Evolutionary conservation across 1,139 yeast species (phyloP), one percentile per base, ranked within the genome.

Genomic region (Yamadazyma kanchanaburiensis): DNA sequence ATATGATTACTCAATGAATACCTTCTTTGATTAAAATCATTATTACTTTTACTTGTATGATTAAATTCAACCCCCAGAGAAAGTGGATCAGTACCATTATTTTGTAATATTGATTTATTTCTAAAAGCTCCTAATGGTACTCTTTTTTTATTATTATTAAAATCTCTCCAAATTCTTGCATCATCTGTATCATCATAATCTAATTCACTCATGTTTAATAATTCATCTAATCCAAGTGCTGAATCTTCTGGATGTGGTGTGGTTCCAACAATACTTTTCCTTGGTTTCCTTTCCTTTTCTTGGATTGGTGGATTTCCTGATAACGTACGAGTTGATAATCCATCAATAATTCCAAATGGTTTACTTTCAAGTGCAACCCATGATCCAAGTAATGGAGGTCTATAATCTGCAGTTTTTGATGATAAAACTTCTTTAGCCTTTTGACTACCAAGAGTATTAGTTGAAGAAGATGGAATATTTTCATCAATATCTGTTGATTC

Each of bases 311-410:
- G 21, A 6, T 23, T 17, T 5, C 31, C 25, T 4, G 42, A 58
- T 34, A 88, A 64, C 2, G 94, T 80, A 34, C 96, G 68, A 0
- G 97, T 91, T 1, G 95, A 80, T 20, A 86, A 68, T 5, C 98
- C 97, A 53, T 91, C 97, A 46, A 91, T 89, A 36, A 91, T 87
- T 16, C 96, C 94, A 57, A 84, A 87, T 0, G 96, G 96, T 45
- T 86, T 80, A 30, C 75, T 74, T 37, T 80, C 85, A 4, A 72
- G 53, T 16, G 95, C 84, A 10, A 81, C 77, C 95, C 97, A 91
- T 2, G 95, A 82, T 0, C 96, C 97, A 35, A 91, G 64, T 15
- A 86, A 74, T 2, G 98, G 98, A 2, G 97, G 96, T 32, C 95
- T 65, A 38, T 89, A 79, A 34, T 89, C 89, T 17, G 85, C 80